Base-by-base conservation (phyloP, 2,329 filamentous ascomycete species). In the Coniochaeta sp. region DNA sequence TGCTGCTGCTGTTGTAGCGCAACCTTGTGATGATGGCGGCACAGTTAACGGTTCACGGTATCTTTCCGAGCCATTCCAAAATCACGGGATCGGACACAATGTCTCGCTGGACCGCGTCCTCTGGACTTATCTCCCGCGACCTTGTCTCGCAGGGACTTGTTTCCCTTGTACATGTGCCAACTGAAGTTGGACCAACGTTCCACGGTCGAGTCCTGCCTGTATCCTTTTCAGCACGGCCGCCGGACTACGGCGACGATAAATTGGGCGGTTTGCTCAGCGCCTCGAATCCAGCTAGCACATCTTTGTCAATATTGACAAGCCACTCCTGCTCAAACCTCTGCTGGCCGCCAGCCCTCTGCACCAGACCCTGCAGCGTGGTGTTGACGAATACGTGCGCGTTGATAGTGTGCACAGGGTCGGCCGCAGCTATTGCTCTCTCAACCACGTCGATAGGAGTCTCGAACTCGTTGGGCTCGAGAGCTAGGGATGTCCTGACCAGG, bases 221-320 rank as follows among this genome's bases (percentile, higher is more conserved):
- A 40, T 40, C 17, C 38, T 16, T n/a, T 40, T n/a, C 17, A n/a
- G 17, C 17, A 40, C 6, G 4, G 38, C 38, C 16, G n/a, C 43
- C 22, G 43, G 43, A 47, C 47, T 52, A 52, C 24, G 47, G 47
- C 24, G 16, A 24, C 47, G 47, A 26, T 22, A 9, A 17, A 26
- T 17, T n/a, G 12, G 22, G 22, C 26, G 47, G 47, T 22, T 52
- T 26, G 47, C 24, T 52, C 59, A 83, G 63, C 44, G 67, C 67
- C 65, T 79, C 74, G 69, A 92, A 93, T n/a, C 79, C 83, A 12
- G 77, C 77, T 63, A 93, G 67, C 17, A 93, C 82, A 62, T 92
- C 86, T 65, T 80, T 81, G 71, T 95, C 90, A 28, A 95, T 89
- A 63, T 92, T 89, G n/a, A 79, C 79, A 16, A 86, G 73, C 84